phyloP scores from a whole-genome alignment of 1,284 basidiomycete species.

The Sporisorium sorghi region DNA sequence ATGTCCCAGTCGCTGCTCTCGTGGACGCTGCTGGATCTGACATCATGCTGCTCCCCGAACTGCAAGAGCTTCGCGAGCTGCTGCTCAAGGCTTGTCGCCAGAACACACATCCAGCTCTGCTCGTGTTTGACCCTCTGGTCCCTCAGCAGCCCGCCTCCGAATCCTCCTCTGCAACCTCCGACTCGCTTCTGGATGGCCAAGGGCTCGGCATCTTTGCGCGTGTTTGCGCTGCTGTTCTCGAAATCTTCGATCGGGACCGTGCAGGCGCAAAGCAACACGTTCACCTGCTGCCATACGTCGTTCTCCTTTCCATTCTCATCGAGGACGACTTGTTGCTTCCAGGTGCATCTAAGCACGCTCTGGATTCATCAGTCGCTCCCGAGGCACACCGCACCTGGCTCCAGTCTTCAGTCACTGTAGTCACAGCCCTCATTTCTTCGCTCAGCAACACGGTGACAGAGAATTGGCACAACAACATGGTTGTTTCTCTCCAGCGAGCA shows the following conservation, averaged over 20 bases:
- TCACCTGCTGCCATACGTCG: slow-evolving; percentile 72
- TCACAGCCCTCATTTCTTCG: slow-evolving; percentile 46
- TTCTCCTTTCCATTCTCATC: slow-evolving; percentile 67
- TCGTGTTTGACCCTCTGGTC: slow-evolving; percentile 42
- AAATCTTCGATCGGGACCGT: slow-evolving; percentile 76
- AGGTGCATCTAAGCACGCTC: slow-evolving; percentile 44
- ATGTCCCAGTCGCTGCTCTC: slow-evolving; percentile 24
- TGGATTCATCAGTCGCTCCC: slow-evolving; percentile 13
- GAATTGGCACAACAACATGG: slow-evolving; percentile 53
- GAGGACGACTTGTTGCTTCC: slow-evolving; percentile 72
- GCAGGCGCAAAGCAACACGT: slow-evolving; percentile 74
- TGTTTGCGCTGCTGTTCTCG: slow-evolving; percentile 75
- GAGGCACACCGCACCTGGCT: slow-evolving; percentile 29
- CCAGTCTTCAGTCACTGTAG: slow-evolving; percentile 41
- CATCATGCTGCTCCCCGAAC: slow-evolving; percentile 22
- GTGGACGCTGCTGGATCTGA: slow-evolving; percentile 11
- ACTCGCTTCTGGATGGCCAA: slow-evolving; percentile 70
- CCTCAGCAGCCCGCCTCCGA: slow-evolving; percentile 1
- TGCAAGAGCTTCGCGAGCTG: slow-evolving; percentile 32
- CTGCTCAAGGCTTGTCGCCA: slow-evolving; percentile 26
- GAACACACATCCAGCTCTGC: slow-evolving; percentile 24
- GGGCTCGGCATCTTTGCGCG: slow-evolving; percentile 78
- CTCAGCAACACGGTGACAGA: slow-evolving; percentile 32
- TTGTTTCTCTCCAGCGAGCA: slow-evolving; percentile 32
- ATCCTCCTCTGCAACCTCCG: neutral